Evolutionary conservation across 1,284 basidiomycete species (phyloP), one percentile per base, ranked within the genome.

Genomic region (Amylostereum areolatum): DNA sequence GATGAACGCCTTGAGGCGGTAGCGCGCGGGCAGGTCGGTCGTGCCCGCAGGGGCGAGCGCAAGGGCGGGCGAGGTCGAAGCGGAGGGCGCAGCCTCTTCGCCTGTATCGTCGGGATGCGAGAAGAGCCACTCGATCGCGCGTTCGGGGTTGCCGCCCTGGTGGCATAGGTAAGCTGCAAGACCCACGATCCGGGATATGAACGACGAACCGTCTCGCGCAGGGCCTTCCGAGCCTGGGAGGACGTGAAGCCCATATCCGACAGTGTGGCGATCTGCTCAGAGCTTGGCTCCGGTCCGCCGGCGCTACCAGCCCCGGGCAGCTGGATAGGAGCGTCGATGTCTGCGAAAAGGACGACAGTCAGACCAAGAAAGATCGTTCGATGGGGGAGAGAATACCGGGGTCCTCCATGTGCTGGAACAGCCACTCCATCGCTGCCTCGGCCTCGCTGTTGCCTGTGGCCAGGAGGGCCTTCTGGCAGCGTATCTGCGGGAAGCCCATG

Each of bases 101-200:
- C 92, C 93, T 1, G 66, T 74, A 58, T 97, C 94, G 50, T 92
- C 92, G 0, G 94, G 89, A 61, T 99, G 90, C 53, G 81, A 92
- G 70, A 99, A 98, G n/a, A 98, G 71, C 96, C 96, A 99, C 56
- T 97, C 95, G 3, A 98, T 83, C 0, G 95, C 95, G 27, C 88
- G 79, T 58, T 96, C 94, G 0, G 82, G 67, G 59, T 92, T 80
- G 18, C 85, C 85, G 40, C 72, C 73, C 86, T 94, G 57, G 2
- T 54, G 44, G 35, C 47, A 6, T 25, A 11, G 11, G 11, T 33
- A 35, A 47, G 34, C 45, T 48, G 11, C 42, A 35, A 46, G 34
- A 25, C 37, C 18, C 24, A 37, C 42, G 29, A 24, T 28, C 48
- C 32, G 34, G 11, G 12, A 31, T 7, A 33, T 57, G 52, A 27